Conservation (phyloP, 371 early-diverging fungal genomes). For the Mortierella sp. region DNA sequence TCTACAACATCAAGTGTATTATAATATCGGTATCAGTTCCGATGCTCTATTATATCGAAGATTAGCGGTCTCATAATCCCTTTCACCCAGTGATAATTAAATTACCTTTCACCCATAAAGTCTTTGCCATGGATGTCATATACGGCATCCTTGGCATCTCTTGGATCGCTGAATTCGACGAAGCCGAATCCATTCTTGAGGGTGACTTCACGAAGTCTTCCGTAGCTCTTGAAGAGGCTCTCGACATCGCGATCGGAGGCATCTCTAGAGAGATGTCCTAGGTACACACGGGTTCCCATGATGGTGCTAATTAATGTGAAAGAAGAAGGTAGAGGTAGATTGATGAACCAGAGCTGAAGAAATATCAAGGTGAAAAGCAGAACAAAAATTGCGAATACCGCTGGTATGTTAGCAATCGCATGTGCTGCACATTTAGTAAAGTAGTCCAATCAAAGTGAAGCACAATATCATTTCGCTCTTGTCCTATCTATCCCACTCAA, state of each 20-base stretch:
- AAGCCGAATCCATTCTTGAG: slow-evolving; percentile 83
- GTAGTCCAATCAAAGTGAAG: no score
- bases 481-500: neutral
- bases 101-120: slow-evolving; percentile 83
- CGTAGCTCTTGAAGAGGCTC: slow-evolving; percentile 74
- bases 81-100: slow-evolving; percentile 3
- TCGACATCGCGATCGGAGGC: slow-evolving; percentile 78
- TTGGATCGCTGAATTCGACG: slow-evolving; percentile 77
- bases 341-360: neutral
- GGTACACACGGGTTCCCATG: slow-evolving; percentile 76
- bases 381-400: neutral
- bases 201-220: slow-evolving; percentile 80
- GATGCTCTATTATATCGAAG: no score
- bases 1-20: no score
- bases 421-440: neutral
- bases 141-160: slow-evolving; percentile 84
- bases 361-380: neutral
- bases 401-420: slow-evolving; percentile 8
- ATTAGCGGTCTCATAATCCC: neutral
- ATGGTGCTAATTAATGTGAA: slow-evolving; percentile 1
- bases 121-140: slow-evolving; percentile 76
- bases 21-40: no score
- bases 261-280: slow-evolving; percentile 79
- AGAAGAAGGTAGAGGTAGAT: slow-evolving; percentile 6
- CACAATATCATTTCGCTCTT: neutral